Evolutionary conservation across 2,329 filamentous ascomycete species (phyloP), one percentile per base, ranked within the genome.

Genomic region (Sporothrix globosa): DNA sequence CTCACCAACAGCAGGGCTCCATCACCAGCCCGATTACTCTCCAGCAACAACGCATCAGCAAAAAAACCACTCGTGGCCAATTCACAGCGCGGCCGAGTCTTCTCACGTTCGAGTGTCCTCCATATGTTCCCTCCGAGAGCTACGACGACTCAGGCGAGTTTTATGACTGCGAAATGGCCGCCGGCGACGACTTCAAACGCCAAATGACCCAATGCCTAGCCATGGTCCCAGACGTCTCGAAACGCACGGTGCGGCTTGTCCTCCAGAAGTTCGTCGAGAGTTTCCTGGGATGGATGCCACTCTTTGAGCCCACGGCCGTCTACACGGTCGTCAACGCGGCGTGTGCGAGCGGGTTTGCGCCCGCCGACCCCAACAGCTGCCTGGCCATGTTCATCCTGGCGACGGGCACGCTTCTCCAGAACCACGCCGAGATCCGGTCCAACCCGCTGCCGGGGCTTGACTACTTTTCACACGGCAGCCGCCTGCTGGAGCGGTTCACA

Each of bases 91-190:
- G 69, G 11, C 72, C 72, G 19, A 70, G 72, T 21, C 34, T 73
- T 7, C 9, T 72, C 48, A 67, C 67, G 4, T 72, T 72, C 44
- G 66, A 69, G 34, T 65, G 69, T 19, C 71, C 71, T 14, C 19
- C 69, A 1, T 73, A 71, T 24, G 67, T 73, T 10, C 56, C 60
- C 10, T 69, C 70, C 3, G 70, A 68, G 44, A 72, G 72, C 71
- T 73, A 69, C 48, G 71, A 73, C 63, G 72, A 73, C 58, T 67
- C 66, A 21, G 61, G 63, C 60, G 72, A 68, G 21, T 72, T 73
- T 46, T 72, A 72, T 52, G 69, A 68, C n/a, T n/a, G 50, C 39
- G 72, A 72, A 63, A 71, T 73, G 58, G 70, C 54, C 13, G 53
- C 72, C 19, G 71, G 72, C 34, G 58, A 70, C 24, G 53, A 68